These are phyloP conservation scores for Coemansia sp. DNA, from an alignment of 192 early-diverging fungal species.

Conservation along the genomic window DNA sequence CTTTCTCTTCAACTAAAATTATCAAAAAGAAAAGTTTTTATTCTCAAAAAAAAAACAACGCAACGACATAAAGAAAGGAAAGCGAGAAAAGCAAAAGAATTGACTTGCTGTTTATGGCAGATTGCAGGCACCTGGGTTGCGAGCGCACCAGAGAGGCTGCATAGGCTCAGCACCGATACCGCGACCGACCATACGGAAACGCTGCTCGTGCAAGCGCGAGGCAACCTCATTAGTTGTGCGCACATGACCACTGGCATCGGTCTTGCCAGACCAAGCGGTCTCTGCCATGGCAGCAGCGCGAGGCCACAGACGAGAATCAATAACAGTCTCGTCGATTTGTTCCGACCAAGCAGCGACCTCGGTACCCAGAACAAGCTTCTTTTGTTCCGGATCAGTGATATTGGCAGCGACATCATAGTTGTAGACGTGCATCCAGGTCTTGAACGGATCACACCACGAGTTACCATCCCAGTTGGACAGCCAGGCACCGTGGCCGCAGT, in stretches of 20 bases:
- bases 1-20: neutral
- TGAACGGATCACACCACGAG: constrained; percentile 76
- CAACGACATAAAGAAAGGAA: neutral
- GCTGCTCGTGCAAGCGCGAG: constrained; percentile 67
- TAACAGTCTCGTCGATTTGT: constrained; percentile 59
- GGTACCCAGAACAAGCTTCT: constrained; percentile 62
- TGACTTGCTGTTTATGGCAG: constrained; percentile 16
- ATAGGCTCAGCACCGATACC: constrained; percentile 68
- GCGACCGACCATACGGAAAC: constrained; percentile 68
- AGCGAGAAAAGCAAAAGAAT: neutral
- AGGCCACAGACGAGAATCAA: constrained; percentile 70
- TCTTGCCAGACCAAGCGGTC: constrained; percentile 68
- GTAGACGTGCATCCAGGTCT: constrained; percentile 74
- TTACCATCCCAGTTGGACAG: constrained; percentile 63
- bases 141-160: constrained; percentile 74
- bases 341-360: constrained; percentile 74
- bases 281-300: constrained; percentile 68
- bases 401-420: constrained; percentile 61
- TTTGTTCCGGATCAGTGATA: constrained; percentile 55
- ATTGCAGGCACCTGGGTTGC: constrained; percentile 57
- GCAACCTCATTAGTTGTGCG: constrained; percentile 63
- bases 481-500: constrained; percentile 78
- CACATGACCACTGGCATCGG: constrained; percentile 53
- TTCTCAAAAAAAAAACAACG: no score
- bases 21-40: neutral